These are phyloP conservation scores for Scleroderma citrinum DNA, from an alignment of 768 basidiomycete genomes.

Conservation along the genomic window DNA sequence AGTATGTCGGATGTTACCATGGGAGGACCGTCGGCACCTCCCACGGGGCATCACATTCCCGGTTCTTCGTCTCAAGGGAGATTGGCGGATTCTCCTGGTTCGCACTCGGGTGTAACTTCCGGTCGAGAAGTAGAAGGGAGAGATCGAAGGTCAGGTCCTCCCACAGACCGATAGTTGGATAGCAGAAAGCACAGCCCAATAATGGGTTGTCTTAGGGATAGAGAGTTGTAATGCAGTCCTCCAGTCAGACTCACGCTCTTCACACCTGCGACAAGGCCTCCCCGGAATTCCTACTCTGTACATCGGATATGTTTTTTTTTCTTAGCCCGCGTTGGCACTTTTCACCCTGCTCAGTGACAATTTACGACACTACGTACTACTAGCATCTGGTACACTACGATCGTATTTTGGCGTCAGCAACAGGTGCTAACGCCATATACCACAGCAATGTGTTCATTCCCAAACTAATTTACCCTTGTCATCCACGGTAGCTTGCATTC, in stretches of 20 bases:
- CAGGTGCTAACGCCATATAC: not conserved
- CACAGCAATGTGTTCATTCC: slow-evolving; percentile 32
- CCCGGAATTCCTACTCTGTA: slow-evolving; percentile 9
- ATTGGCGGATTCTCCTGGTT: slow-evolving; percentile 30
- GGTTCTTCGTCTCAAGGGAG: slow-evolving; percentile 28
- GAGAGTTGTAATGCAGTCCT: slow-evolving; percentile 10
- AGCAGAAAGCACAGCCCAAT: slow-evolving; percentile 1
- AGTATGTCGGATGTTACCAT: slow-evolving; percentile 23
- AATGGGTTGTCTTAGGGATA: not conserved
- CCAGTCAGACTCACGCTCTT: slow-evolving; percentile 8
- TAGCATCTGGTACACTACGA: slow-evolving; percentile 12
- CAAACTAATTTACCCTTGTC: slow-evolving; percentile 53
- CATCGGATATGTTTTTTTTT: slow-evolving; percentile 17
- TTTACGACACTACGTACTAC: slow-evolving; percentile 17
- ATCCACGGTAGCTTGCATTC: slow-evolving; percentile 58
- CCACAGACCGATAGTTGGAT: slow-evolving; percentile 19
- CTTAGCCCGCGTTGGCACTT: slow-evolving; percentile 5
- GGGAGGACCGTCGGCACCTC: slow-evolving; percentile 22
- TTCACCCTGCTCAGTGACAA: not conserved
- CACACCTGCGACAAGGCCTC: slow-evolving; percentile 7
- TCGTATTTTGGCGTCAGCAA: slow-evolving; percentile 1
- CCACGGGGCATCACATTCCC: slow-evolving; percentile 30
- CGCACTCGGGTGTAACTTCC: slow-evolving; percentile 16
- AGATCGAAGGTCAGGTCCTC: slow-evolving; percentile 26
- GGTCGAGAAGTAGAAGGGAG: slow-evolving; percentile 32